Evolutionary conservation across 352 stramenopile species (phyloP).

Genomic region (Globisporangium megalacanthum): DNA sequence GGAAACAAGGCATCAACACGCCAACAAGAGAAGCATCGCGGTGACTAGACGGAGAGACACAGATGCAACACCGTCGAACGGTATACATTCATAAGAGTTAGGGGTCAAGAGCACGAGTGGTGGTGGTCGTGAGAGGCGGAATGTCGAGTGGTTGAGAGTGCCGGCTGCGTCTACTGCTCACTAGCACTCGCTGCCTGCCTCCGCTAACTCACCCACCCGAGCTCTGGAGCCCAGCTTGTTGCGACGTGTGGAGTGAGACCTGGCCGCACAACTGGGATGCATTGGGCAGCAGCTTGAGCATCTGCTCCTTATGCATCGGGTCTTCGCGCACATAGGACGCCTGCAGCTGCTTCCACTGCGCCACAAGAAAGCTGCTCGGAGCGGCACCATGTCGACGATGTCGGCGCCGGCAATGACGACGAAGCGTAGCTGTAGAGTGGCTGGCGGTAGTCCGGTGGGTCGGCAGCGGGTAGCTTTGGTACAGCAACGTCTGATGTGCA

Average conservation of each 20-base stretch:
- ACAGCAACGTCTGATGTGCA: conserved; percentile 12
- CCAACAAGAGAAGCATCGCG: no score
- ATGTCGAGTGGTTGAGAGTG: no score
- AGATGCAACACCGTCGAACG: no score
- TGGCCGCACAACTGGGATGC: conserved; percentile 74
- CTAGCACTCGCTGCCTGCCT: no score
- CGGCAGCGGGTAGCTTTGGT: neutral
- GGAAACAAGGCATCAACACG: no score
- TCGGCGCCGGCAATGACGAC: neutral
- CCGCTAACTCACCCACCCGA: no score
- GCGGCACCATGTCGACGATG: conserved; percentile 45
- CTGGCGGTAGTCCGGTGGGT: conserved; percentile 8
- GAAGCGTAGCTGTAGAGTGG: conserved; percentile 4
- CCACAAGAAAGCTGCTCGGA: conserved; percentile 52
- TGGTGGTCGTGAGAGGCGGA: no score
- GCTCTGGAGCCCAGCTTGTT: conserved; percentile 66
- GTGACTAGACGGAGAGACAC: no score
- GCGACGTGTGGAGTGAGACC: conserved; percentile 46
- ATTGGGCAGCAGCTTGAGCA: conserved; percentile 83
- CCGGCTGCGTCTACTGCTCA: no score
- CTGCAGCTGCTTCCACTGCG: conserved; percentile 25
- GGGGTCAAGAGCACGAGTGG: no score
- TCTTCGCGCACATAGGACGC: conserved; percentile 41
- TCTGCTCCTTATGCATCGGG: conserved; percentile 75
- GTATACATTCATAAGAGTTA: no score